A percentile compares a stretch with the other conserved stretches of the same genome.
phyloP scores from a whole-genome alignment of 2,329 filamentous ascomycete genomes.

The Phyllosticta paracitricarpa region DNA sequence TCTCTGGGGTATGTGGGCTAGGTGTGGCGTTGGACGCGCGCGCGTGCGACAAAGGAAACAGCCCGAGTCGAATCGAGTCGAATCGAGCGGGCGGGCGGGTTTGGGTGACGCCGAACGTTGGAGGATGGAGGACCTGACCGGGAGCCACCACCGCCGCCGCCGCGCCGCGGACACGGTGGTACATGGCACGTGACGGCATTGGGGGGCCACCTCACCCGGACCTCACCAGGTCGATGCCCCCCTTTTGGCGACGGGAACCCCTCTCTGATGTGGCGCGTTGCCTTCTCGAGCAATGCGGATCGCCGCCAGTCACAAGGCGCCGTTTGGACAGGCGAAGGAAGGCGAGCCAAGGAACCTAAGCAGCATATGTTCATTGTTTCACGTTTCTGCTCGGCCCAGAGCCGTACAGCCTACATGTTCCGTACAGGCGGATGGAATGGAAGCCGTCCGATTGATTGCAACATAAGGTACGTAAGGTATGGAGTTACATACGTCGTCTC shows the following conservation, averaged over 20 bases:
- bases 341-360: background rate
- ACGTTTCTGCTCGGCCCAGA: background rate
- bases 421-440: background rate
- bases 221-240: background rate
- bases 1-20: background rate
- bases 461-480: no score
- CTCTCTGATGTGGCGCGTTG: background rate
- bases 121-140: background rate
- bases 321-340: background rate
- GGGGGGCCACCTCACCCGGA: no score
- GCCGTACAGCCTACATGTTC: background rate
- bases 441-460: background rate
- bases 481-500: background rate
- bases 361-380: background rate
- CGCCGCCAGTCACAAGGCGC: background rate
- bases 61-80: background rate
- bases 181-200: background rate
- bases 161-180: background rate
- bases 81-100: background rate
- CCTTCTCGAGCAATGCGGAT: background rate
- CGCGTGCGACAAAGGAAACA: background rate
- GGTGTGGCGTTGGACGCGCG: background rate
- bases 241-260: background rate
- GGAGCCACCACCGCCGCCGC: no score
- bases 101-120: background rate